phyloP scores from a whole-genome alignment of 306 rosid genomes.

The Ormosia emarginata region DNA sequence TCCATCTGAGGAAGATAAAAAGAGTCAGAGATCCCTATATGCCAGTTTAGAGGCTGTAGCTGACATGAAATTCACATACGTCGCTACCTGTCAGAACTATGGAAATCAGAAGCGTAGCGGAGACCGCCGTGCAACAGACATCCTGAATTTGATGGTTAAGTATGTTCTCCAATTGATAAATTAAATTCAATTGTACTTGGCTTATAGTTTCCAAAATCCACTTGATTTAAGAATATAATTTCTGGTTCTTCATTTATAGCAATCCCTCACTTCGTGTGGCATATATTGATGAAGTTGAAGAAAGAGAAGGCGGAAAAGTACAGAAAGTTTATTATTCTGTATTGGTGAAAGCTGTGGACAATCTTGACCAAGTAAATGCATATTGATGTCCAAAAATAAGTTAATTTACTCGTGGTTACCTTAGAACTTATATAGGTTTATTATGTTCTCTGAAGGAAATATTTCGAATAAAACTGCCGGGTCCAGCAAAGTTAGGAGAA shows the following conservation, averaged over 20 bases:
- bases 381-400: constrained; percentile 17
- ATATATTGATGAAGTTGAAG: constrained; percentile 96
- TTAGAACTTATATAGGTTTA: constrained; percentile 33
- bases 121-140: constrained; percentile 96
- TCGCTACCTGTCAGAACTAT: constrained; percentile 95
- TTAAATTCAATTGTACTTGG: constrained; percentile 7
- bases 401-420: constrained; percentile 4
- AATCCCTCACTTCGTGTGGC: constrained; percentile 98
- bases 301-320: constrained; percentile 72
- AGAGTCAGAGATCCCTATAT: constrained; percentile 84
- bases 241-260: constrained; percentile 40
- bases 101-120: constrained; percentile 96
- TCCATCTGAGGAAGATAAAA: constrained; percentile 85
- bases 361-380: constrained; percentile 80
- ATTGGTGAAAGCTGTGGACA: constrained; percentile 81
- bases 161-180: constrained; percentile 52
- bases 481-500: constrained; percentile 90
- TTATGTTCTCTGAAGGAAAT: constrained; percentile 66
- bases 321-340: constrained; percentile 96
- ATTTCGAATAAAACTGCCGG: constrained; percentile 84
- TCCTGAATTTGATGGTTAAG: constrained; percentile 96
- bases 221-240: constrained; percentile 29
- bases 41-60: constrained; percentile 93
- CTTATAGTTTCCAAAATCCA: constrained; percentile 1
- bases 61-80: constrained; percentile 92